A percentile compares a stretch with the other conserved stretches of the same genome.
Evolutionary conservation across 768 basidiomycete genomes (phyloP).

Genomic region (Sutorius australiensis): DNA sequence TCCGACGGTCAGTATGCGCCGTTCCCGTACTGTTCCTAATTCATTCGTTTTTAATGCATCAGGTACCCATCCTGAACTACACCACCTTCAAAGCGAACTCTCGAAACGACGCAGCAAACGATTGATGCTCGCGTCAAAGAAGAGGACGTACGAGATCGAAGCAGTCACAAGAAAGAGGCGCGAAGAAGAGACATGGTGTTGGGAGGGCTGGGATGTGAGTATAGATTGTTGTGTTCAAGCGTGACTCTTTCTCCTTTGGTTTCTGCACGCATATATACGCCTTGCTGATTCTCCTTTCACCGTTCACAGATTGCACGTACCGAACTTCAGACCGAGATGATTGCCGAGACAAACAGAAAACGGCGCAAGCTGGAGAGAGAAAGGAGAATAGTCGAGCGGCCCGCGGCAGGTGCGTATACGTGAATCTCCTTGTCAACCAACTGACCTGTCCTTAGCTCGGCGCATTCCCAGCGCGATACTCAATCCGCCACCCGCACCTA

Average conservation of each 20-base stretch:
- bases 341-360: slow-evolving; percentile 86
- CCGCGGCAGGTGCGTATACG: slow-evolving; percentile 57
- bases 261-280: background rate
- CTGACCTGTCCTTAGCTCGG: slow-evolving; percentile 38
- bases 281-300: slow-evolving; percentile 1
- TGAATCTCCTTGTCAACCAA: background rate
- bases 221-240: slow-evolving; percentile 1
- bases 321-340: slow-evolving; percentile 80
- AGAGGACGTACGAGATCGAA: slow-evolving; percentile 64
- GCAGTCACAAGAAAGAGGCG: slow-evolving; percentile 60
- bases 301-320: slow-evolving; percentile 62
- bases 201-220: slow-evolving; percentile 89
- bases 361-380: slow-evolving; percentile 82
- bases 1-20: slow-evolving; percentile 55
- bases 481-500: slow-evolving; percentile 52
- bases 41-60: slow-evolving; percentile 1
- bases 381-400: slow-evolving; percentile 71
- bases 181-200: slow-evolving; percentile 71
- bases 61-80: slow-evolving; percentile 86
- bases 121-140: slow-evolving; percentile 72
- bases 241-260: slow-evolving; percentile 2
- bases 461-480: slow-evolving; percentile 55
- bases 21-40: background rate
- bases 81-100: slow-evolving; percentile 77
- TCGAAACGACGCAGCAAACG: slow-evolving; percentile 76